A percentile compares a stretch with the other conserved stretches of the same genome.
Conservation (phyloP, 192 early-diverging fungal genomes). For the Chytriomyces sp. region DNA sequence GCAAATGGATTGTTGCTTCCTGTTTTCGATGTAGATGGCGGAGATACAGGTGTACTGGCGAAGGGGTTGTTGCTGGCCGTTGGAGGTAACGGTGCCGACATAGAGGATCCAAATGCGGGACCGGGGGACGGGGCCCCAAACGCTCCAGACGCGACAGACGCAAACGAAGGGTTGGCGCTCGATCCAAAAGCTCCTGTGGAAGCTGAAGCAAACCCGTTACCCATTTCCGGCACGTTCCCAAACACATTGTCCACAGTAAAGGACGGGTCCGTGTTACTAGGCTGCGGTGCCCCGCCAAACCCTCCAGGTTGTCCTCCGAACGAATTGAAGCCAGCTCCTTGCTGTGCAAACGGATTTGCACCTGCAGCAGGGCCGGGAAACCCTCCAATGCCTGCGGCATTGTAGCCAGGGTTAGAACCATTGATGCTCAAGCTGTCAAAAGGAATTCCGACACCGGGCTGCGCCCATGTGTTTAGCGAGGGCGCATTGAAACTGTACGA, state of each 20-base stretch:
- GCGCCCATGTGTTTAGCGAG: slow-evolving; percentile 35
- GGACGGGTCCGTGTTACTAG: neutral
- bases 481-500: slow-evolving; percentile 40
- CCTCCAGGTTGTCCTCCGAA: neutral
- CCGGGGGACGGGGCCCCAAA: no score
- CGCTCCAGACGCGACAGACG: no score
- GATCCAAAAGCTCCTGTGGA: neutral
- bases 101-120: neutral
- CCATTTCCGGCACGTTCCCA: no score
- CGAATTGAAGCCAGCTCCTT: neutral
- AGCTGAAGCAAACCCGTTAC: neutral
- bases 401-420: neutral
- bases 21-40: neutral
- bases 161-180: no score
- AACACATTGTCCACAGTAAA: slow-evolving; percentile 56
- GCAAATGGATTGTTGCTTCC: slow-evolving; percentile 14
- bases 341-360: slow-evolving; percentile 21
- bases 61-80: slow-evolving; percentile 20
- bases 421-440: neutral
- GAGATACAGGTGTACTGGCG: neutral
- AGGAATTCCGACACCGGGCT: slow-evolving; percentile 6
- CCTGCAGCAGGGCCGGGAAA: slow-evolving; percentile 20
- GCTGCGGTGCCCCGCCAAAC: neutral
- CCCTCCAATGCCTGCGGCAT: neutral
- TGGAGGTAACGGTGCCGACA: neutral